Evolutionary conservation across 495 filamentous ascomycete species (phyloP), one percentile per base, ranked within the genome.

Genomic region (Cercophora newfieldiana): DNA sequence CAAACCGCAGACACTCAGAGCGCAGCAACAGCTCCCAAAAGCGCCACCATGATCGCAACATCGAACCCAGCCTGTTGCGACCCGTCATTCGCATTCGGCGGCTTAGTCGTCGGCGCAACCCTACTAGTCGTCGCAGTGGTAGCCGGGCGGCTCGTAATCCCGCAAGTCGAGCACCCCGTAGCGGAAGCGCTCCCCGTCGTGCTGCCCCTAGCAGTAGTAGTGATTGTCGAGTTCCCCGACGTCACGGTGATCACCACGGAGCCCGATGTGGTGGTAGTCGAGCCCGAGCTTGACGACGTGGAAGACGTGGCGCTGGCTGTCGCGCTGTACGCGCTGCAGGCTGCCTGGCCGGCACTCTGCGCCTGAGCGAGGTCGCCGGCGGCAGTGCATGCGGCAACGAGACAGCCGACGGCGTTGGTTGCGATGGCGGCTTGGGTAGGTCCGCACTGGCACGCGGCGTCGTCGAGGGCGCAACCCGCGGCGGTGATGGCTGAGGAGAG

Each of bases 381-480:
- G 29, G 22, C 30, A 0, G 51, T 33, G 71, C 74, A 75, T 30
- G 47, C 55, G 2, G 3, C 10, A 14, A 74, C 7, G 8, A 77
- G 71, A 60, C 74, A 77, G 4, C 71, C 67, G 0, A 51, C 69
- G 50, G 58, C 71, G 48, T 21, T 44, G 30, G 59, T 37, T 37
- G 14, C 57, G 63, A 77, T 73, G 47, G 31, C 12, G 7, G 67
- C 22, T 59, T 71, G 51, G 10, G 30, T 68, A 7, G 66, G 49
- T 2, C 69, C 65, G 69, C 75, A 77, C 51, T 71, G 66, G 72
- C 75, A 75, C 54, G 64, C 64, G 18, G 70, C 30, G 62, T 76
- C 72, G 10, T 25, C 19, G 47, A 56, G 12, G 1, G 33, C 64
- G 62, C 75, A 75, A 65, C 70, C 71, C 19, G 66, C 70, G 7